A percentile compares a stretch with the other conserved stretches of the same genome.
phyloP scores from a whole-genome alignment of 352 stramenopile species.

The Phytophthora palmivora region DNA sequence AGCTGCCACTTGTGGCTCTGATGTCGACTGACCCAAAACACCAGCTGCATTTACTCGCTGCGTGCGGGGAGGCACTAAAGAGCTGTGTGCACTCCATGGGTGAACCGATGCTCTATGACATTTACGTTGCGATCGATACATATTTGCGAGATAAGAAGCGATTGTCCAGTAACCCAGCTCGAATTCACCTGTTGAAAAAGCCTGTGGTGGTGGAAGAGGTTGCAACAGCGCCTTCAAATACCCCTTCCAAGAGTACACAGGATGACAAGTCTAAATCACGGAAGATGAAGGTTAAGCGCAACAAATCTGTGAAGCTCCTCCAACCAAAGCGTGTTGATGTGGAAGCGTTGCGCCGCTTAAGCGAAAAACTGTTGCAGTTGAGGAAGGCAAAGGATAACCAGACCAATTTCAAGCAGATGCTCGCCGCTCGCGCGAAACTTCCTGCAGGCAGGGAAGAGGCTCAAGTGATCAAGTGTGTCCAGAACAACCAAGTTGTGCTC shows the following conservation, averaged over 20 bases:
- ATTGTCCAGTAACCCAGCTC: slow-evolving; percentile 32
- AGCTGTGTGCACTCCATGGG: slow-evolving; percentile 61
- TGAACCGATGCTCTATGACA: slow-evolving; percentile 85
- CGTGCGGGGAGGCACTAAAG: slow-evolving; percentile 56
- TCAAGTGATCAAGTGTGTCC: slow-evolving; percentile 61
- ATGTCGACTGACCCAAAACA: slow-evolving; percentile 46
- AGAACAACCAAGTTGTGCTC: slow-evolving; percentile 91
- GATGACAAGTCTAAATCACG: slow-evolving; percentile 21
- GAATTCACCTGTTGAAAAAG: slow-evolving; percentile 47
- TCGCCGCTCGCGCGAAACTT: slow-evolving; percentile 54
- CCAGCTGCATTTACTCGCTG: slow-evolving; percentile 52
- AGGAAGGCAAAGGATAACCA: slow-evolving; percentile 53
- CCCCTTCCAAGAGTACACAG: slow-evolving; percentile 3
- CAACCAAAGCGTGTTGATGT: slow-evolving; percentile 37
- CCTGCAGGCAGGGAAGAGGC: slow-evolving; percentile 67
- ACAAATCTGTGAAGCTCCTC: slow-evolving; percentile 11
- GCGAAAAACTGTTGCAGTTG: slow-evolving; percentile 49
- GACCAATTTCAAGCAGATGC: slow-evolving; percentile 66
- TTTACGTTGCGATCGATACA: slow-evolving; percentile 73
- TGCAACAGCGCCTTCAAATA: slow-evolving; percentile 8
- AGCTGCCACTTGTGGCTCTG: slow-evolving; percentile 66
- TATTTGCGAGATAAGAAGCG: slow-evolving; percentile 47
- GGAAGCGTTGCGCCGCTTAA: slow-evolving; percentile 52
- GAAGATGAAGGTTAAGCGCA: slow-evolving; percentile 37
- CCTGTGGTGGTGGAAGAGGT: slow-evolving; percentile 8